These are phyloP conservation scores for Apocynum venetum DNA, from an alignment of 257 asterid species.

Conservation along the genomic window DNA sequence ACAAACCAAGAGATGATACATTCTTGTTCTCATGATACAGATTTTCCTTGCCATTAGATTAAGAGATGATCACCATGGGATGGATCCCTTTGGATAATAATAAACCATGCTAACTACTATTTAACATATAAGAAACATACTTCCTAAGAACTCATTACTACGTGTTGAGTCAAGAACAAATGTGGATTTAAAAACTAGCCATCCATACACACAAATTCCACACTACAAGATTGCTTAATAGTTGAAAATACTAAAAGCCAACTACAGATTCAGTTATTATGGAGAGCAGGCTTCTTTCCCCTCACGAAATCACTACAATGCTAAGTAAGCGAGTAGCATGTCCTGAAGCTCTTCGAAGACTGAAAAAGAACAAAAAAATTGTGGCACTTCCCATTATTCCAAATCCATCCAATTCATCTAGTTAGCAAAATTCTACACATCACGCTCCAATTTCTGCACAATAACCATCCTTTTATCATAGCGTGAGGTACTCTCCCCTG, in stretches of 20 bases:
- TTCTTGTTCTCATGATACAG: not conserved
- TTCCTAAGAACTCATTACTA: not conserved
- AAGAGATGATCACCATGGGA: not conserved
- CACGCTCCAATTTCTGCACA: not conserved
- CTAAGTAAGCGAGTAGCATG: not conserved
- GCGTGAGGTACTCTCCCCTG: not conserved
- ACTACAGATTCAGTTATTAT: not conserved
- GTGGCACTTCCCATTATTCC: not conserved
- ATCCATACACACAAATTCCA: not conserved
- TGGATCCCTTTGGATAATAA: not conserved
- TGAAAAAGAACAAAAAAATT: not conserved
- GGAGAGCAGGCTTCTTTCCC: not conserved
- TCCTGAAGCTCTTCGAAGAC: not conserved
- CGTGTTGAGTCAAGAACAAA: not conserved
- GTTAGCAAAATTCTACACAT: not conserved
- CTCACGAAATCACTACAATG: not conserved
- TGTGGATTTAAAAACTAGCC: not conserved
- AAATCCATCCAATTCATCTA: not conserved
- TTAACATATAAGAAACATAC: not conserved
- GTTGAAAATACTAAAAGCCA: not conserved
- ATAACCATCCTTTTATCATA: not conserved
- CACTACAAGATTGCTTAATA: not conserved
- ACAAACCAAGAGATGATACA: not conserved
- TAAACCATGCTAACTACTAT: not conserved
- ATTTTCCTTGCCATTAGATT: not conserved